Conservation (phyloP, 176 grass and related monocot genomes). For the bread wheat (Triticum aestivum) region IWGSC_CS_RefSeq_v2.1 NC_057798.1:66521535-66522034, state of each 20-base stretch:
- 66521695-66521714: constrained; percentile 97
- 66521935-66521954: constrained; percentile 68
- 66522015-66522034: constrained; percentile 69
- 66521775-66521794: constrained; percentile 93
- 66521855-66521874: constrained; percentile 31
- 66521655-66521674: constrained; percentile 81
- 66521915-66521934: constrained; percentile 1
- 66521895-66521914: constrained; percentile 2
- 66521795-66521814: constrained; percentile 84
- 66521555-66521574: constrained; percentile 64
- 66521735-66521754: constrained; percentile 71
- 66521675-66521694: constrained; percentile 76
- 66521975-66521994: constrained; percentile 56
- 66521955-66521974: constrained; percentile 35
- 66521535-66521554: constrained; percentile 54
- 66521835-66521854: constrained; percentile 60
- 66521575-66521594: constrained; percentile 29
- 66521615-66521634: constrained; percentile 9
- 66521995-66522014: constrained; percentile 86
- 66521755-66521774: constrained; percentile 70
- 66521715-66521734: constrained; percentile 91
- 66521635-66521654: constrained; percentile 53
- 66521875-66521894: constrained; percentile 17
- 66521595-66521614: constrained; percentile 11
- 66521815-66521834: constrained; percentile 32